These are phyloP conservation scores for Citrullus mucosospermus DNA, from an alignment of 306 rosid species.

Conservation along the genomic window DNA sequence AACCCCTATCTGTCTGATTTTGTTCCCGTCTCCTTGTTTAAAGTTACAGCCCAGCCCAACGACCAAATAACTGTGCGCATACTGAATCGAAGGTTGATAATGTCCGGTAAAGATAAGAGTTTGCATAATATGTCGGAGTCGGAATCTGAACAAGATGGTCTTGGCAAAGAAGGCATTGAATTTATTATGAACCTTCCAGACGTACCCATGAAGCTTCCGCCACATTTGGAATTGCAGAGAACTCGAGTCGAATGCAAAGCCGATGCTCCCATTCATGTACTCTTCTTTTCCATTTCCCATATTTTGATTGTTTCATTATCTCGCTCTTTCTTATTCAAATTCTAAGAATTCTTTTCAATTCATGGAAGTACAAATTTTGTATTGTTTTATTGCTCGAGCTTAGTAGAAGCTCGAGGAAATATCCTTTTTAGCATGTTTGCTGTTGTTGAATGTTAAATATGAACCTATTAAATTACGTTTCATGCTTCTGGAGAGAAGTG, in stretches of 20 bases:
- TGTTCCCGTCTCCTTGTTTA: not conserved
- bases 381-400: not conserved
- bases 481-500: not conserved
- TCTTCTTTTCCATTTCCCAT: not conserved
- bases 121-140: slow-evolving; percentile 10
- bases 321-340: not conserved
- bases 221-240: slow-evolving; percentile 26
- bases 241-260: slow-evolving; percentile 39
- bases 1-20: not conserved
- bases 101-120: not conserved
- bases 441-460: not conserved
- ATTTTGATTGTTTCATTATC: not conserved
- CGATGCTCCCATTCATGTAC: slow-evolving; percentile 37
- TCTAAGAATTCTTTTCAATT: not conserved
- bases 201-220: slow-evolving; percentile 30
- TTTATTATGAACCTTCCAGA: slow-evolving; percentile 30
- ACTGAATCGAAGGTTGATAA: not conserved
- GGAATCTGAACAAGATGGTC: not conserved
- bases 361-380: not conserved
- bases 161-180: slow-evolving; percentile 6
- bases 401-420: not conserved
- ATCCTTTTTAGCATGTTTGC: not conserved
- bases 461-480: not conserved
- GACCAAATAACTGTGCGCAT: not conserved
- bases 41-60: not conserved